phyloP scores from a whole-genome alignment of 192 early-diverging fungal species.

The Allomyces arbusculus region DNA sequence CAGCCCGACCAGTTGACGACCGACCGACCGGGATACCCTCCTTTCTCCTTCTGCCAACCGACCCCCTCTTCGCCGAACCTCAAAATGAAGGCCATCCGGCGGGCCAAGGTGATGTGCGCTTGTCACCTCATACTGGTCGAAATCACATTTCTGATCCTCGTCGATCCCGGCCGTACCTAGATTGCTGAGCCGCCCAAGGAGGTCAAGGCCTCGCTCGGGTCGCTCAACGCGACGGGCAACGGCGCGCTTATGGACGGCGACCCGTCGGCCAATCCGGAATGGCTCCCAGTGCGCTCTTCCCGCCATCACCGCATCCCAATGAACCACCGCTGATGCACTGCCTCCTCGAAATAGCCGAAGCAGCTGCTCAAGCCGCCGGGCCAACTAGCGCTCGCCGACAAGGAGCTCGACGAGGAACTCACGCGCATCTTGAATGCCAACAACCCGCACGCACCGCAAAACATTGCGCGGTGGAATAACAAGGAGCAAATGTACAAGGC shows the following conservation, averaged over 20 bases:
- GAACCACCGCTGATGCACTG: not conserved
- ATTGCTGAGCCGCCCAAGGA: not conserved
- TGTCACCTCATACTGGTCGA: too few relatives aligned
- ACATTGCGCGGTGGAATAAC: constrained; percentile 35
- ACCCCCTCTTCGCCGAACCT: not conserved
- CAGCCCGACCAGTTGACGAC: too few relatives aligned
- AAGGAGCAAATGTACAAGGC: constrained; percentile 35
- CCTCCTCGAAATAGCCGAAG: constrained; percentile 21
- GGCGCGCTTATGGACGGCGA: constrained; percentile 2
- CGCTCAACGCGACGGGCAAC: not conserved
- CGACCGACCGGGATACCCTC: not conserved
- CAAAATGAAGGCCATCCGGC: not conserved
- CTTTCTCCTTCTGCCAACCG: not conserved
- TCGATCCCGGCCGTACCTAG: not conserved
- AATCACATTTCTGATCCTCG: too few relatives aligned
- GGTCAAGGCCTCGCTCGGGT: not conserved
- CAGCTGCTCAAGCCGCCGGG: constrained; percentile 33
- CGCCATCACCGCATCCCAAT: not conserved
- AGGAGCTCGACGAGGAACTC: constrained; percentile 35
- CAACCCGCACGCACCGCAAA: constrained; percentile 42
- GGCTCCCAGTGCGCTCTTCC: constrained; percentile 22
- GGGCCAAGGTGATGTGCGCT: not conserved
- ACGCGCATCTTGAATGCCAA: constrained; percentile 44
- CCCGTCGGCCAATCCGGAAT: constrained; percentile 19
- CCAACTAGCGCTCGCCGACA: constrained; percentile 28